These are phyloP conservation scores for Yarrowia porcina DNA, from an alignment of 805 yeast species.

Conservation along the genomic window DNA sequence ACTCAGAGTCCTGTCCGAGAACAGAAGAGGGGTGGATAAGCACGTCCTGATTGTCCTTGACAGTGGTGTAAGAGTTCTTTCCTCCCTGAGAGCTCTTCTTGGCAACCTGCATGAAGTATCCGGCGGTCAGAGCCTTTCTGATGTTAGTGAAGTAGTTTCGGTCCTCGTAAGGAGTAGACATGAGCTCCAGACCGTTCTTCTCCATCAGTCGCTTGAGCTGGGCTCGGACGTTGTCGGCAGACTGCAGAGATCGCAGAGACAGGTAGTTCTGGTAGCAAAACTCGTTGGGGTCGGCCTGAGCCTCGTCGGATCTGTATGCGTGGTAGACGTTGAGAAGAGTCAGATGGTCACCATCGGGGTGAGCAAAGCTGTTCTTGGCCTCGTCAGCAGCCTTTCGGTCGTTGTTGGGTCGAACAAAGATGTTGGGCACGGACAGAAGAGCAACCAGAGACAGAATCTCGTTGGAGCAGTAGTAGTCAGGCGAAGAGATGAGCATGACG, in stretches of 20 bases:
- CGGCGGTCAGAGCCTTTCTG: constrained; percentile 82
- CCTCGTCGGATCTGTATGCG: constrained; percentile 75
- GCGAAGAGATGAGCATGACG: constrained; percentile 83
- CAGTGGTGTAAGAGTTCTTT: constrained; percentile 68
- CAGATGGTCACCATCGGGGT: constrained; percentile 92
- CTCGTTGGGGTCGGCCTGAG: constrained; percentile 52
- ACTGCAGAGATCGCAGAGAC: constrained; percentile 74
- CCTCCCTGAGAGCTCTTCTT: constrained; percentile 57
- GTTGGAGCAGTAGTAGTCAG: constrained; percentile 80
- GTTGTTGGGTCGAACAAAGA: constrained; percentile 88
- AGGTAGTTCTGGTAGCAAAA: constrained; percentile 94
- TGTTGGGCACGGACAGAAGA: constrained; percentile 85
- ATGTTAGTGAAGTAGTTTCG: constrained; percentile 69
- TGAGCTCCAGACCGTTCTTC: constrained; percentile 67
- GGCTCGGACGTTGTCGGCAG: constrained; percentile 81
- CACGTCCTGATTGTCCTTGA: constrained; percentile 95
- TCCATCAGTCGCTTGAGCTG: constrained; percentile 85
- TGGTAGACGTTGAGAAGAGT: constrained; percentile 85
- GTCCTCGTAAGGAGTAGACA: constrained; percentile 64
- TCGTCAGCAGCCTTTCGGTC: constrained; percentile 90
- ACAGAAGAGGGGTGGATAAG: constrained; percentile 91
- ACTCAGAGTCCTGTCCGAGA: constrained; percentile 81
- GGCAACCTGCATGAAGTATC: constrained; percentile 98
- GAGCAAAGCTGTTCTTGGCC: constrained; percentile 80
- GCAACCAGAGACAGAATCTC: constrained; percentile 88